Evolutionary conservation across 2,329 filamentous ascomycete genomes (phyloP).

Genomic region (Harringtonia aguacate): DNA sequence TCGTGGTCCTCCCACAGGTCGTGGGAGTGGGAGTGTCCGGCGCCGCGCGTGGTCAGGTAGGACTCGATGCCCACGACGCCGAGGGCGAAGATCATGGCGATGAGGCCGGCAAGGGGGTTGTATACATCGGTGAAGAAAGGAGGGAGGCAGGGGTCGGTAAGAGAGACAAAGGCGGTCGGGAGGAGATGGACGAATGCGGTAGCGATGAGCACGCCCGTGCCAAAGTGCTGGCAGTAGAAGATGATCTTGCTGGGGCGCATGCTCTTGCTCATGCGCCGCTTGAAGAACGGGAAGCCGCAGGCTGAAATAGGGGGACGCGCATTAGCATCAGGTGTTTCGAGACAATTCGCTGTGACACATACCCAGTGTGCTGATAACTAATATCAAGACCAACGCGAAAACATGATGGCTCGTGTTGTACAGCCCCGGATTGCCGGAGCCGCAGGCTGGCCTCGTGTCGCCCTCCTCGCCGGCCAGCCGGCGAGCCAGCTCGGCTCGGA

Average conservation of each 20-base stretch:
- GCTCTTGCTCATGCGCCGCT: slow-evolving; percentile 45
- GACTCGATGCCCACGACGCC: slow-evolving; percentile 80
- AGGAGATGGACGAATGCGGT: slow-evolving; percentile 75
- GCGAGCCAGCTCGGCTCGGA: slow-evolving; percentile 41
- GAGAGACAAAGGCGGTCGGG: slow-evolving; percentile 55
- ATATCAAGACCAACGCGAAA: slow-evolving; percentile 55
- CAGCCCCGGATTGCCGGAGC: slow-evolving; percentile 36
- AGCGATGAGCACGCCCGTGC: slow-evolving; percentile 76
- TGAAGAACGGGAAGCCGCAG: slow-evolving; percentile 57
- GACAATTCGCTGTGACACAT: background rate
- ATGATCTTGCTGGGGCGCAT: slow-evolving; percentile 49
- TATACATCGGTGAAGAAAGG: slow-evolving; percentile 72
- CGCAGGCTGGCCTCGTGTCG: slow-evolving; percentile 37
- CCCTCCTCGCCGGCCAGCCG: slow-evolving; percentile 26
- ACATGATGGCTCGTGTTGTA: slow-evolving; percentile 61
- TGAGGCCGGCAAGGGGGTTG: slow-evolving; percentile 65
- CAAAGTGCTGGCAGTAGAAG: slow-evolving; percentile 63
- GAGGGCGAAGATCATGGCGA: slow-evolving; percentile 75
- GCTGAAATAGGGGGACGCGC: slow-evolving; percentile 26
- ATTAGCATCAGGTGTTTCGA: no score
- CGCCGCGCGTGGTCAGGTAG: slow-evolving; percentile 66
- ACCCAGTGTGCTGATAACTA: slow-evolving; percentile 37
- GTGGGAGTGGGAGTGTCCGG: slow-evolving; percentile 50
- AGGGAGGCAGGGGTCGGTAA: slow-evolving; percentile 63
- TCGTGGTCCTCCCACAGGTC: slow-evolving; percentile 37